These are phyloP conservation scores for Podosphaera leucotricha DNA, from an alignment of 2,329 filamentous ascomycete genomes.

Conservation along the genomic window DNA sequence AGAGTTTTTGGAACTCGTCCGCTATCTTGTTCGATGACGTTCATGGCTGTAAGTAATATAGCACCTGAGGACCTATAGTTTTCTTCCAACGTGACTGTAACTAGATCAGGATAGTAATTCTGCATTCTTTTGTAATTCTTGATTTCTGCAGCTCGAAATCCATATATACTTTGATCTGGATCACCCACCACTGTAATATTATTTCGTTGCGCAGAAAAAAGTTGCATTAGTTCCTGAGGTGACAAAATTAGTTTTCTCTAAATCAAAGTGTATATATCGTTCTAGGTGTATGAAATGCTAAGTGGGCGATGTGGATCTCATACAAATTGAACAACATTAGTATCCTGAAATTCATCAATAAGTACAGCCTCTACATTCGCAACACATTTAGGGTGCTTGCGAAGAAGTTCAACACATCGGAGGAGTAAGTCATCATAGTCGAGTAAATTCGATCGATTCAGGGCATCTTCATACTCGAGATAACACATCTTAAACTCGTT, in stretches of 20 bases:
- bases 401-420: slow-evolving; percentile 58
- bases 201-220: slow-evolving; percentile 49
- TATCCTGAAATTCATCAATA: slow-evolving; percentile 96
- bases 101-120: slow-evolving; percentile 49
- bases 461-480: slow-evolving; percentile 51
- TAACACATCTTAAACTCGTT: slow-evolving; percentile 50
- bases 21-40: slow-evolving; percentile 76
- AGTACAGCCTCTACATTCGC: slow-evolving; percentile 76
- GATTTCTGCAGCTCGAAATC: slow-evolving; percentile 81
- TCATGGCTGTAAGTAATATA: slow-evolving; percentile 58
- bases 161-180: slow-evolving; percentile 94
- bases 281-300: background rate
- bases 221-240: slow-evolving; percentile 50
- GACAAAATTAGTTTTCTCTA: background rate
- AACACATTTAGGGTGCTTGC: slow-evolving; percentile 52
- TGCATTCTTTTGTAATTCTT: slow-evolving; percentile 66
- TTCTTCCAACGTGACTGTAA: slow-evolving; percentile 68
- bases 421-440: slow-evolving; percentile 89
- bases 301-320: background rate
- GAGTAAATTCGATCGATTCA: slow-evolving; percentile 56
- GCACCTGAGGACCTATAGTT: slow-evolving; percentile 83
- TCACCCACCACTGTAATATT: slow-evolving; percentile 91
- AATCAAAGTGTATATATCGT: background rate
- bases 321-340: slow-evolving; percentile 69
- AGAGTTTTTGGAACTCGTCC: slow-evolving; percentile 59